Conservation (phyloP, 176 grass and related monocot genomes). For the Ananas comosus region DNA sequence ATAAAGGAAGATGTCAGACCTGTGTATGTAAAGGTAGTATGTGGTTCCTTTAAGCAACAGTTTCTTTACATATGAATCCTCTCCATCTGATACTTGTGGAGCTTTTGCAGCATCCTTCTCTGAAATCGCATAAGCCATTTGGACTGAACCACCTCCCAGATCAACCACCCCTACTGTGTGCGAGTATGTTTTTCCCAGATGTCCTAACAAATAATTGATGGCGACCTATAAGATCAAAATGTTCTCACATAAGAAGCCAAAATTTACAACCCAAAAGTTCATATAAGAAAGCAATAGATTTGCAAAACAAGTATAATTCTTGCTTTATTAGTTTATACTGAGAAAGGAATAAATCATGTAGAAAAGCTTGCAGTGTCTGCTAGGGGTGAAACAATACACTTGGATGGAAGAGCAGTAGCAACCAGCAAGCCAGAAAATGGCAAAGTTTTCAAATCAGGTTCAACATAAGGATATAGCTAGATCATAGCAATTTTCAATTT, state of each 20-base stretch:
- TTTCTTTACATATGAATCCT: constrained; percentile 82
- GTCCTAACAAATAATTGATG: constrained; percentile 83
- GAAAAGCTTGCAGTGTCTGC: neutral
- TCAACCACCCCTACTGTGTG: constrained; percentile 96
- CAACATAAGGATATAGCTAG: neutral
- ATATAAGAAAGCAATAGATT: constrained; percentile 6
- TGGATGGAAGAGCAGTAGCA: neutral
- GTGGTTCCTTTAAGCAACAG: constrained; percentile 75
- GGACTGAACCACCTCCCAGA: constrained; percentile 93
- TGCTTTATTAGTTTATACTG: neutral
- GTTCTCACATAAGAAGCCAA: constrained; percentile 10
- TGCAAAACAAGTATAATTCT: neutral
- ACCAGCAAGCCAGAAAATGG: neutral
- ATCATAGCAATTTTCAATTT: neutral
- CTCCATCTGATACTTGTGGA: constrained; percentile 59
- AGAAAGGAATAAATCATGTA: neutral
- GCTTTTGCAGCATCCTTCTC: constrained; percentile 80
- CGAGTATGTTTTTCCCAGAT: constrained; percentile 73
- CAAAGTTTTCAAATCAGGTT: neutral
- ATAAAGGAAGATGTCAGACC: constrained; percentile 34
- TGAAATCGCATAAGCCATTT: constrained; percentile 99
- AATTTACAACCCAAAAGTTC: constrained; percentile 4
- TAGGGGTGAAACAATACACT: neutral
- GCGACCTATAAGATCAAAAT: constrained; percentile 52
- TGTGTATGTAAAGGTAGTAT: constrained; percentile 98